Evolutionary conservation across 192 early-diverging fungal genomes (phyloP).

Genomic region (Rhizoclosmatium globosum): DNA sequence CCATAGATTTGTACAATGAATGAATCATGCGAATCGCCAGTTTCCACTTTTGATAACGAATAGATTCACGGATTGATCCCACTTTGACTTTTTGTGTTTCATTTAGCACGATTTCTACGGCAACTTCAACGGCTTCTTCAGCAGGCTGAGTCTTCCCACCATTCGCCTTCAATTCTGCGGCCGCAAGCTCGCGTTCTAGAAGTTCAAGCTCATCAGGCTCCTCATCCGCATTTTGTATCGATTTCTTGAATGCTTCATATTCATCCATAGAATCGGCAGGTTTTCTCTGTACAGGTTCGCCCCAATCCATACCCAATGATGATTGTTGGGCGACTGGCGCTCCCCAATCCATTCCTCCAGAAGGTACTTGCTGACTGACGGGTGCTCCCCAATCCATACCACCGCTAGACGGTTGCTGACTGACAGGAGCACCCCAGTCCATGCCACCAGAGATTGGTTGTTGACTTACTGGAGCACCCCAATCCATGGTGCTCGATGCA

Average conservation of each 20-base stretch:
- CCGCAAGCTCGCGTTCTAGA: conserved; percentile 22
- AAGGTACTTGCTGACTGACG: conserved; percentile 2
- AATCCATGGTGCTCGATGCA: conserved; percentile 40
- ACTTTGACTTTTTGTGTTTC: neutral
- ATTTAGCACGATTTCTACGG: neutral
- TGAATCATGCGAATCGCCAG: conserved; percentile 69
- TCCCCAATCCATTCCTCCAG: conserved; percentile 57
- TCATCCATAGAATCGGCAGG: conserved; percentile 43
- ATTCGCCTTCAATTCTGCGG: conserved; percentile 27
- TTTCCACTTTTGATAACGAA: conserved; percentile 62
- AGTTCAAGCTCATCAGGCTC: conserved; percentile 37
- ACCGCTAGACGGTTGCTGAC: conserved; percentile 12
- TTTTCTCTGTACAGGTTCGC: conserved; percentile 26
- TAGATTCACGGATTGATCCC: conserved; percentile 20
- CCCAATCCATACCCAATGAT: conserved; percentile 33
- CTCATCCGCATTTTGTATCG: conserved; percentile 38
- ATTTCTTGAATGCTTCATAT: conserved; percentile 56
- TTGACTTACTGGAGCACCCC: conserved; percentile 44
- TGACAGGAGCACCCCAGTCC: conserved; percentile 55
- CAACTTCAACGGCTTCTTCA: neutral
- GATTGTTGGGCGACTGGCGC: conserved; percentile 25
- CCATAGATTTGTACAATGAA: conserved; percentile 55
- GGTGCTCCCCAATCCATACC: conserved; percentile 60
- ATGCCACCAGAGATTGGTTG: conserved; percentile 33
- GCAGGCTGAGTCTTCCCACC: neutral